These are phyloP conservation scores for Metschnikowia vanudenii DNA, from an alignment of 805 yeast genomes.

Conservation along the genomic window DNA sequence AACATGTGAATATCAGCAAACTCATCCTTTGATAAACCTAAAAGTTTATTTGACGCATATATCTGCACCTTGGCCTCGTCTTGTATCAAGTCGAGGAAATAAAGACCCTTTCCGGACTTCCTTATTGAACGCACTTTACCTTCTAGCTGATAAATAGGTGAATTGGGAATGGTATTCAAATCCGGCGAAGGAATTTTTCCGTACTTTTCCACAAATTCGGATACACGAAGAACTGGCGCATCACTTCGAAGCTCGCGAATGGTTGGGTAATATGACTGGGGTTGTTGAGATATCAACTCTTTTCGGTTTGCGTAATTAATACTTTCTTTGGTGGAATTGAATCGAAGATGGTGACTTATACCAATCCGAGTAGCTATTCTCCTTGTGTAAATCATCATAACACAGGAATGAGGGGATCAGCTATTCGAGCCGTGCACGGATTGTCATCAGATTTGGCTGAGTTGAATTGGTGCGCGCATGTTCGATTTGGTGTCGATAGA, in stretches of 20 bases:
- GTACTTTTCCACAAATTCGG: constrained; percentile 37
- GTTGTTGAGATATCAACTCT: constrained; percentile 12
- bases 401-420: neutral
- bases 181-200: constrained; percentile 18
- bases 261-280: constrained; percentile 16
- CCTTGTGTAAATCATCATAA: neutral
- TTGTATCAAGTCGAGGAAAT: constrained; percentile 66
- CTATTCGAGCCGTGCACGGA: too few species aligned
- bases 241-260: constrained; percentile 4
- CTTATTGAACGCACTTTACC: constrained; percentile 64
- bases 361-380: neutral
- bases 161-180: constrained; percentile 10
- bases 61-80: constrained; percentile 60
- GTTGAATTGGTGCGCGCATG: too few species aligned
- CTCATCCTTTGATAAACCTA: constrained; percentile 41
- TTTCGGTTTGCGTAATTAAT: constrained; percentile 15
- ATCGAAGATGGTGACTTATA: neutral
- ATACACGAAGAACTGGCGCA: constrained; percentile 30
- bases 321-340: constrained; percentile 7
- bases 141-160: constrained; percentile 25
- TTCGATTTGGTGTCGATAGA: too few species aligned
- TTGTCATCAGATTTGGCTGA: too few species aligned
- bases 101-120: constrained; percentile 64
- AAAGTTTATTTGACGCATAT: constrained; percentile 53
- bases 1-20: constrained; percentile 39